Base-by-base conservation (phyloP, 1,139 yeast genomes). In the Protomyces arabidopsidicola region DNA sequence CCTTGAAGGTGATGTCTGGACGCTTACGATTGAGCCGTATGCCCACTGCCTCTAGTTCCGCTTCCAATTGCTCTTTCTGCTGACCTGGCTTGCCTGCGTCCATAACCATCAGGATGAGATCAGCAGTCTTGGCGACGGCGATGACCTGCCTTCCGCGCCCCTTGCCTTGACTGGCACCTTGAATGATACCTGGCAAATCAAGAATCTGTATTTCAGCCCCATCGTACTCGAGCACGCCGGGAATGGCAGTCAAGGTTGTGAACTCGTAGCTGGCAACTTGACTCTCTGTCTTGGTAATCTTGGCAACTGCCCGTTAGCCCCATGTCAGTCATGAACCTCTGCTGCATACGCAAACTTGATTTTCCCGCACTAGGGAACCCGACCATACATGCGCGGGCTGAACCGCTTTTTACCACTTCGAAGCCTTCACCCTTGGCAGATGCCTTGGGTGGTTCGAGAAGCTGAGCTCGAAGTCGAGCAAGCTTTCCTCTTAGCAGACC, bases 291-390 rank as follows among this genome's bases (percentile, higher is more conserved):
- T 88, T 88, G 53, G 98, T 93, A 64, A 93, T 88, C 72, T 89
- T 55, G 10, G 62, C 55, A 24, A 60, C 48, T 42, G 3, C 9
- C 22, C 2, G 20, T 22, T 22, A 48, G 3, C 52, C 22, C 9
- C 22, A 10, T 3, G 14, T 6, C 24, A 27, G 31, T 27, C 31
- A 27, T 22, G 16, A 12, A 10, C n/a, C 9, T 10, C 53, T 22
- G 8, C 12, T 16, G 18, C 48, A 4, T 66, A 93, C 48, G 79
- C 69, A 93, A 83, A 1, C 97, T 89, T 1, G 97, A 90, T 73
- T 93, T 93, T 75, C 98, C 98, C 31, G 93, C 98, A 2, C 97
- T 90, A 10, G 98, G 98, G 75, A 91, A 93, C 59, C 98, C 98
- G 75, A 93, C 91, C 64, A 93, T 79, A 18, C 95, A 95, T 1